Evolutionary conservation across 2,329 filamentous ascomycete species (phyloP).

Genomic region (Colletotrichum sp.): DNA sequence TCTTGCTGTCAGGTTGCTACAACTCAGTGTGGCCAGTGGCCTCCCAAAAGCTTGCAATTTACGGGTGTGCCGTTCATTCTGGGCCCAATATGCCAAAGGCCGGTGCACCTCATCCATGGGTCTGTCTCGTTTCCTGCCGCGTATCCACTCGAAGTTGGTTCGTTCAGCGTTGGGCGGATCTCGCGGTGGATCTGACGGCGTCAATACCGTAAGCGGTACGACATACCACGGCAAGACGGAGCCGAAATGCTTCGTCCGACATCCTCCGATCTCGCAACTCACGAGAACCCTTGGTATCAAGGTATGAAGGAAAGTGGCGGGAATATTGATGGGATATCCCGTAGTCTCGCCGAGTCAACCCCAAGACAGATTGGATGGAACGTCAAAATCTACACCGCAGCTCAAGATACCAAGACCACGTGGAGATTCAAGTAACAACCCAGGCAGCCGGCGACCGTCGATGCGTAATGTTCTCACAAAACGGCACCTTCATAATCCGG

Average conservation of each 20-base stretch:
- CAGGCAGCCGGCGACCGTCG: accelerated
- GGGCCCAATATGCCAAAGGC: not conserved
- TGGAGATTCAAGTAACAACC: not conserved
- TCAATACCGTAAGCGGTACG: not conserved
- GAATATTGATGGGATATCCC: not conserved
- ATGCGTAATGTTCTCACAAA: not conserved
- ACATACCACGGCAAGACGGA: not conserved
- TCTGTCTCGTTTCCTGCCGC: not conserved
- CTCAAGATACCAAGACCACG: not conserved
- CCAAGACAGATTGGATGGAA: not conserved
- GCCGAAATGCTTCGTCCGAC: not conserved
- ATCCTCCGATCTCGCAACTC: not conserved
- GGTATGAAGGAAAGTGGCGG: not conserved
- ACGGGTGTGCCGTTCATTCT: not conserved
- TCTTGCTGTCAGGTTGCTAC: not conserved
- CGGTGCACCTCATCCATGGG: not conserved
- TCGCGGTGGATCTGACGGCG: not conserved
- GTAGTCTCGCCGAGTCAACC: not conserved
- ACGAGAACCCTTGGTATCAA: not conserved
- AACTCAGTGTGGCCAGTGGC: not conserved
- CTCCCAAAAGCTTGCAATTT: not conserved
- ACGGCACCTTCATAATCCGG: not conserved
- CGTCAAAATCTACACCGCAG: not conserved
- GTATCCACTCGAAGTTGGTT: not conserved
- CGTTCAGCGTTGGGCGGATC: not conserved